These are phyloP conservation scores for Nitzschia sp. DNA, from an alignment of 108 stramenopile genomes.

Conservation along the genomic window DNA sequence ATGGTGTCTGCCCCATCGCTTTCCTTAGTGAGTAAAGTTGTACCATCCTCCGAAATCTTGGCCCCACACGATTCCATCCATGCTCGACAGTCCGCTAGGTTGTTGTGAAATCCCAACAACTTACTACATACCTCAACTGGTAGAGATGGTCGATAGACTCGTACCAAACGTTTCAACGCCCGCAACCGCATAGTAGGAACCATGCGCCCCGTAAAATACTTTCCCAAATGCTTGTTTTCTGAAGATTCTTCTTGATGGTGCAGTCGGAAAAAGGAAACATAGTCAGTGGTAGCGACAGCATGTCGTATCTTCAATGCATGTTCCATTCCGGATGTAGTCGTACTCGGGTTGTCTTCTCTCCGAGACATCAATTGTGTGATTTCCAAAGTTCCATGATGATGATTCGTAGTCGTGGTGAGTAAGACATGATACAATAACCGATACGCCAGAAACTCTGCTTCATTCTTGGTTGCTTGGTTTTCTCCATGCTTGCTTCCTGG, in stretches of 20 bases:
- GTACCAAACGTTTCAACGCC: conserved; percentile 61
- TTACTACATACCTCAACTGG: conserved; percentile 43
- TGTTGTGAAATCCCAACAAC: conserved; percentile 58
- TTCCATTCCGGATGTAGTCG: too few relatives aligned
- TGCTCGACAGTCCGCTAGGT: too few relatives aligned
- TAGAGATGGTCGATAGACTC: conserved; percentile 72
- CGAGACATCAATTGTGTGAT: conserved; percentile 39
- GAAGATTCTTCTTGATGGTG: conserved; percentile 31
- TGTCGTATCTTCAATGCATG: conserved; percentile 78
- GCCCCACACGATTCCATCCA: conserved; percentile 65
- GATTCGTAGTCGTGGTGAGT: conserved; percentile 65
- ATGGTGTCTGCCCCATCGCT: conserved; percentile 46
- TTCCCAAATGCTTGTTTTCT: conserved; percentile 54
- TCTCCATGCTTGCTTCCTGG: too few relatives aligned
- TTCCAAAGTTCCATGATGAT: conserved; percentile 68
- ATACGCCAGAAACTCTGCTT: conserved; percentile 80
- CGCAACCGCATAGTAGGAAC: conserved; percentile 61
- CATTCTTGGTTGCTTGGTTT: conserved; percentile 33
- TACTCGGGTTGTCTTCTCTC: too few relatives aligned
- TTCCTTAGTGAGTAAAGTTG: conserved; percentile 56
- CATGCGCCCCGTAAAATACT: conserved; percentile 63
- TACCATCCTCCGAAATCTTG: conserved; percentile 36
- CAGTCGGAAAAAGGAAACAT: conserved; percentile 68
- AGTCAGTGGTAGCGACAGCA: conserved; percentile 67
- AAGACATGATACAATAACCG: conserved; percentile 81